Evolutionary conservation across 192 early-diverging fungal species (phyloP).

Genomic region (Gonapodya sp.): DNA sequence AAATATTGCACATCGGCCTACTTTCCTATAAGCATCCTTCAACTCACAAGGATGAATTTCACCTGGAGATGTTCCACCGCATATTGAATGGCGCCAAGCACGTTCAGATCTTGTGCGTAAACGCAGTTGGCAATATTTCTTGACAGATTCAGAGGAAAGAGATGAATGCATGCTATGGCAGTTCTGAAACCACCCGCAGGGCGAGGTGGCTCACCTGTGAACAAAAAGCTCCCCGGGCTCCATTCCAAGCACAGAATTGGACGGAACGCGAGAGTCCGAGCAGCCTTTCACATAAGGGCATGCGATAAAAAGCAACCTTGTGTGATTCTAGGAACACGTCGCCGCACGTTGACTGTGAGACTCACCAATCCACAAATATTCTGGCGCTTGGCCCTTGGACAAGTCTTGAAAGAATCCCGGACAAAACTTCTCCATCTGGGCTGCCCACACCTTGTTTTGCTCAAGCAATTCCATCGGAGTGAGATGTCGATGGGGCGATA

Average conservation of each 20-base stretch:
- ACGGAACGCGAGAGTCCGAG: constrained; percentile 85
- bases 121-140: constrained; percentile 91
- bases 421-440: constrained; percentile 23
- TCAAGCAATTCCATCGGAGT: constrained; percentile 24
- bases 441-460: constrained; percentile 31
- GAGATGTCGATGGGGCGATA: not conserved
- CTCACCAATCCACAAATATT: constrained; percentile 71
- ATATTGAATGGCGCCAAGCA: constrained; percentile 80
- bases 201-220: constrained; percentile 48
- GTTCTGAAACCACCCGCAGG: not conserved
- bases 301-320: not conserved
- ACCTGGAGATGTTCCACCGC: constrained; percentile 85
- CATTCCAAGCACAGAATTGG: constrained; percentile 38
- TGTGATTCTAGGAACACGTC: too few relatives aligned
- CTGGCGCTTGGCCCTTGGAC: constrained; percentile 66
- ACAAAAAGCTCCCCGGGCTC: constrained; percentile 85
- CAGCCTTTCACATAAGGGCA: constrained; percentile 47
- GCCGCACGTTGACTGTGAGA: not conserved
- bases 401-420: constrained; percentile 66
- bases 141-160: too few relatives aligned
- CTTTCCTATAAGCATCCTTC: not conserved
- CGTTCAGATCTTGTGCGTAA: constrained; percentile 66
- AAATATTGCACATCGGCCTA: too few relatives aligned
- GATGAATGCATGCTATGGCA: not conserved
- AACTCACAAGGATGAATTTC: constrained; percentile 72